A percentile compares a stretch with the other conserved stretches of the same genome.
Conservation (phyloP, 2,329 filamentous ascomycete genomes). For the Xylaria sp. region DNA sequence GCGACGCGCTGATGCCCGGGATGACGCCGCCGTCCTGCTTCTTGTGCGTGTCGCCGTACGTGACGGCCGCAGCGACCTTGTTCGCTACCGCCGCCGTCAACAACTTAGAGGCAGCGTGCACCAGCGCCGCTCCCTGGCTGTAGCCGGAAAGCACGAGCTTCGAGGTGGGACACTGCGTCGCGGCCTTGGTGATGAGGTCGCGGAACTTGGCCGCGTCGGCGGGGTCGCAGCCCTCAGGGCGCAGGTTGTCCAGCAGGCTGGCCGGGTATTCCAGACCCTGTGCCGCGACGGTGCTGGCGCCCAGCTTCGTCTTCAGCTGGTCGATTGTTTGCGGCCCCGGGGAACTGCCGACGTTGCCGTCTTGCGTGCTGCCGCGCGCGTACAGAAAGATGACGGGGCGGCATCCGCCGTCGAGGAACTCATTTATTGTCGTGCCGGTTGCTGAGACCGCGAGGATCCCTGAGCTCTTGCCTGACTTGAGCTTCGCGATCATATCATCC, state of each 20-base stretch:
- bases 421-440: slow-evolving; percentile 48
- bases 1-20: slow-evolving; percentile 47
- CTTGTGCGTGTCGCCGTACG: slow-evolving; percentile 58
- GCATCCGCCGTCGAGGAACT: slow-evolving; percentile 52
- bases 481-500: slow-evolving; percentile 28
- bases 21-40: slow-evolving; percentile 49
- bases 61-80: slow-evolving; percentile 54
- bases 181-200: slow-evolving; percentile 49
- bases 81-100: slow-evolving; percentile 45
- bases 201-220: slow-evolving; percentile 52
- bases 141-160: slow-evolving; percentile 56
- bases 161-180: slow-evolving; percentile 54
- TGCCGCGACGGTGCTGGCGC: slow-evolving; percentile 40
- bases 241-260: slow-evolving; percentile 42
- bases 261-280: slow-evolving; percentile 47
- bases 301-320: slow-evolving; percentile 59
- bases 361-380: slow-evolving; percentile 55
- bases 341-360: slow-evolving; percentile 52
- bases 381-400: slow-evolving; percentile 54
- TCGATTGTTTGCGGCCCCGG: slow-evolving; percentile 57
- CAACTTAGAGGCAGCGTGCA: slow-evolving; percentile 53
- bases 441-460: slow-evolving; percentile 11
- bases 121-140: slow-evolving; percentile 58
- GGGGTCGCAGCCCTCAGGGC: slow-evolving; percentile 48
- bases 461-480: slow-evolving; percentile 28